These are phyloP conservation scores for Platismatia glauca DNA, from an alignment of 495 filamentous ascomycete genomes.

Conservation along the genomic window DNA sequence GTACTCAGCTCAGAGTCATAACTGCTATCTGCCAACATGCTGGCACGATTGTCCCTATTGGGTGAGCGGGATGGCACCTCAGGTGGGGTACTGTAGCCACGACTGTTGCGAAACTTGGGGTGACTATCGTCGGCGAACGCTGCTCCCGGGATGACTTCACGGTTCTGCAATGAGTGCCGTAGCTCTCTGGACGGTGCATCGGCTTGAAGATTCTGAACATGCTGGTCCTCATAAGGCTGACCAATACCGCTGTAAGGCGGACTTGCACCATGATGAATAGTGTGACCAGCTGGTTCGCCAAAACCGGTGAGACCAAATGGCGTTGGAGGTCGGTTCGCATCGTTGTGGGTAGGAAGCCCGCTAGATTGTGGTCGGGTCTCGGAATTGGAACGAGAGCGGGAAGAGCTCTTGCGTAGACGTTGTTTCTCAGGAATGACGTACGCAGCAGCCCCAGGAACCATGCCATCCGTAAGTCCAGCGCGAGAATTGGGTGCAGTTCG, in stretches of 20 bases:
- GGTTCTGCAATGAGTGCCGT: slow-evolving; percentile 18
- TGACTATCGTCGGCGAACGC: slow-evolving; percentile 1
- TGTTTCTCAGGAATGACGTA: slow-evolving; percentile 14
- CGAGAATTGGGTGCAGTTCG: slow-evolving; percentile 17
- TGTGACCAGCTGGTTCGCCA: slow-evolving; percentile 11
- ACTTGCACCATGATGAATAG: neutral
- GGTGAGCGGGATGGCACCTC: slow-evolving; percentile 17
- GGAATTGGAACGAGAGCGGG: slow-evolving; percentile 13
- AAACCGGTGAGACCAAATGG: slow-evolving; percentile 24
- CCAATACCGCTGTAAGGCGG: slow-evolving; percentile 18
- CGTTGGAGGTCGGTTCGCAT: slow-evolving; percentile 20
- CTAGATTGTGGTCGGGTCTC: slow-evolving; percentile 10
- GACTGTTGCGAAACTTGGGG: neutral
- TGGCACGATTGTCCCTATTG: slow-evolving; percentile 7
- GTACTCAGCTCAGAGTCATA: slow-evolving; percentile 20
- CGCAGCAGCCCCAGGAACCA: slow-evolving; percentile 17
- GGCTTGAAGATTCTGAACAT: slow-evolving; percentile 22
- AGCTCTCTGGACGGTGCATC: slow-evolving; percentile 22
- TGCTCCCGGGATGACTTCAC: slow-evolving; percentile 1
- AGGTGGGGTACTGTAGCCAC: slow-evolving; percentile 18
- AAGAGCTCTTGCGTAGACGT: neutral
- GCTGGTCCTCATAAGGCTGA: slow-evolving; percentile 25
- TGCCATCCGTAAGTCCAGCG: slow-evolving; percentile 19
- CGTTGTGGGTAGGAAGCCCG: slow-evolving; percentile 19
- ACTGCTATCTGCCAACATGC: slow-evolving; percentile 3